These are phyloP conservation scores for Lentinula sp. DNA, from an alignment of 768 basidiomycete species.

Conservation along the genomic window DNA sequence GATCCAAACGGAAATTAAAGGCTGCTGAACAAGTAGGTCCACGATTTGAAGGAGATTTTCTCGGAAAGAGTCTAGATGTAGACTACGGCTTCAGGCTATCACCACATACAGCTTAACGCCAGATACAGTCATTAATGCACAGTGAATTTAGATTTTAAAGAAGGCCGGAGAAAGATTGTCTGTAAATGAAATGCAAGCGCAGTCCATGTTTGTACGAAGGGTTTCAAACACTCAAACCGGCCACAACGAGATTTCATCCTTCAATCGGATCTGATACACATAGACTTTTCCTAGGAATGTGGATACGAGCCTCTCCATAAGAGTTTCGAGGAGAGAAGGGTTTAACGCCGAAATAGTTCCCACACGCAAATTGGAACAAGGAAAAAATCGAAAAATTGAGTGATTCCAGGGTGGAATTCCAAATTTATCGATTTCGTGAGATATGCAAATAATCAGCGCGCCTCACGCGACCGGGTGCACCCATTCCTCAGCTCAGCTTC, in stretches of 20 bases:
- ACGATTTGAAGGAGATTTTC: too few relatives aligned
- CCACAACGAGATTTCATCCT: neutral
- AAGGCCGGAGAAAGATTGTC: neutral
- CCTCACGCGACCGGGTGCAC: constrained; percentile 9
- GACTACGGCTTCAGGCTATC: neutral
- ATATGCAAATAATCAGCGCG: constrained; percentile 6
- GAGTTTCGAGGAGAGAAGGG: neutral
- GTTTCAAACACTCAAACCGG: too few relatives aligned
- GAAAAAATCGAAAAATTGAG: neutral
- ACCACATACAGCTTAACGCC: neutral
- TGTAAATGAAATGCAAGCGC: neutral
- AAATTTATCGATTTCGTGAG: too few relatives aligned
- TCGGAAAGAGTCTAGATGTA: too few relatives aligned
- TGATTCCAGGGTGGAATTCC: neutral
- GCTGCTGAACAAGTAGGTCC: neutral
- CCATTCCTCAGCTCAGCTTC: constrained; percentile 48
- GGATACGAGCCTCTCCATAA: neutral
- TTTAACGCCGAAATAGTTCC: neutral
- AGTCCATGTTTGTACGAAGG: too few relatives aligned
- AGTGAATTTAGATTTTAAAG: neutral
- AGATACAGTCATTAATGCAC: neutral
- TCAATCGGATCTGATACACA: neutral
- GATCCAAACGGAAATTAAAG: neutral
- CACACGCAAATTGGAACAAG: neutral
- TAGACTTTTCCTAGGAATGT: neutral